phyloP scores from a whole-genome alignment of 2,329 filamentous ascomycete species.

The Trichoderma guizhouense region DNA sequence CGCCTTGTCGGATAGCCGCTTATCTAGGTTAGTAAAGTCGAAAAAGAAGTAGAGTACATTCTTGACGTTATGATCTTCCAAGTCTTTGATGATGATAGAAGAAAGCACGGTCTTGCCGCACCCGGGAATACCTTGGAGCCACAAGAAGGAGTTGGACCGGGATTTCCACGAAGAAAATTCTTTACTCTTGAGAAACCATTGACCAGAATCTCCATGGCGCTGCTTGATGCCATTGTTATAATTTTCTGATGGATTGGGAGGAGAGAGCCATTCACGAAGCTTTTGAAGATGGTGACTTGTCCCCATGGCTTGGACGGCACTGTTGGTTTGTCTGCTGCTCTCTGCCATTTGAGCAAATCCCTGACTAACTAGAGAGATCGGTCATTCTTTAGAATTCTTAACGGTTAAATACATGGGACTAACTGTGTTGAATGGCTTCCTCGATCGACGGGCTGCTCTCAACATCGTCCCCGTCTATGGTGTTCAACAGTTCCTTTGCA shows the following conservation, averaged over 20 bases:
- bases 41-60: no score
- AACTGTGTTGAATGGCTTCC: not conserved
- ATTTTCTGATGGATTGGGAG: not conserved
- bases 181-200: not conserved
- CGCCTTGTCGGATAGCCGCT: no score
- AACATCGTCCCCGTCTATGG: not conserved
- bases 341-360: not conserved
- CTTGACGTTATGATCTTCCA: no score
- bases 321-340: not conserved
- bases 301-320: not conserved
- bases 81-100: no score
- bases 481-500: not conserved
- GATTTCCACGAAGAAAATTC: not conserved
- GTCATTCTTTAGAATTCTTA: not conserved
- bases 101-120: no score
- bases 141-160: no score
- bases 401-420: not conserved
- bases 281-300: not conserved
- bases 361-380: not conserved
- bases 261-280: not conserved
- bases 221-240: not conserved
- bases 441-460: not conserved
- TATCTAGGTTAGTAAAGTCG: no score
- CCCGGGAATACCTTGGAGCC: no score
- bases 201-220: not conserved